Percentiles rank a stretch among this genome's conserved stretches.
These are phyloP conservation scores for Ophiosphaerella narmari DNA, from an alignment of 2,329 filamentous ascomycete genomes.

Conservation along the genomic window DNA sequence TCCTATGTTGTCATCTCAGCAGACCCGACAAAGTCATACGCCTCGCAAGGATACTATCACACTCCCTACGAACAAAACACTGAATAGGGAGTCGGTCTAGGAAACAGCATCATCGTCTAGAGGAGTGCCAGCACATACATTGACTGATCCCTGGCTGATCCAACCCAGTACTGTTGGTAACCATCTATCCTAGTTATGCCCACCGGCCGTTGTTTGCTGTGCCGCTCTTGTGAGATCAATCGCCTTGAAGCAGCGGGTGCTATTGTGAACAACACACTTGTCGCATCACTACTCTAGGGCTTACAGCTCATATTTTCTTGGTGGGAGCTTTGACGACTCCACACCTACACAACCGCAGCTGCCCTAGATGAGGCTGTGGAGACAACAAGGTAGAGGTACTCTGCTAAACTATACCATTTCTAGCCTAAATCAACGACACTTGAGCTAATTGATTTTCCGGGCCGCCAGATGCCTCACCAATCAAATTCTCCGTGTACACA, in stretches of 20 bases:
- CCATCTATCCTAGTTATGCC: not conserved
- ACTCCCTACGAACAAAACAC: not conserved
- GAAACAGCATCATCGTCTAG: not conserved
- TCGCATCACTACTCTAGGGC: not conserved
- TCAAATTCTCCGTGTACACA: constrained; percentile 9
- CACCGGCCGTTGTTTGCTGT: not conserved
- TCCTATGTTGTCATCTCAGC: constrained; percentile 10
- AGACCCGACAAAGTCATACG: constrained; percentile 16
- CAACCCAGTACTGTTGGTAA: not conserved
- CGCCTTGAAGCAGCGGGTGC: not conserved
- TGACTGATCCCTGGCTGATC: not conserved
- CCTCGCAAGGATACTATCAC: constrained; percentile 6
- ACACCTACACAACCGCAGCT: constrained; percentile 7
- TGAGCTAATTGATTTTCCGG: constrained; percentile 20
- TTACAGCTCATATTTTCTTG: not conserved
- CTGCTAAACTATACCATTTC: constrained; percentile 14
- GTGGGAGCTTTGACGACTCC: constrained; percentile 4
- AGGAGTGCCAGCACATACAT: not conserved
- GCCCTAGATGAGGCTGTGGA: constrained; percentile 11
- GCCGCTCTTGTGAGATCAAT: not conserved
- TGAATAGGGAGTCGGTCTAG: not conserved
- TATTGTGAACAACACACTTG: not conserved
- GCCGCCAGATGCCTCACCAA: constrained; percentile 14
- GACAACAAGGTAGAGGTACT: constrained; percentile 8
- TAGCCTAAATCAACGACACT: constrained; percentile 6